Evolutionary conservation across 2,329 filamentous ascomycete genomes (phyloP), one percentile per base, ranked within the genome.

Genomic region (Curvularia spicifera): DNA sequence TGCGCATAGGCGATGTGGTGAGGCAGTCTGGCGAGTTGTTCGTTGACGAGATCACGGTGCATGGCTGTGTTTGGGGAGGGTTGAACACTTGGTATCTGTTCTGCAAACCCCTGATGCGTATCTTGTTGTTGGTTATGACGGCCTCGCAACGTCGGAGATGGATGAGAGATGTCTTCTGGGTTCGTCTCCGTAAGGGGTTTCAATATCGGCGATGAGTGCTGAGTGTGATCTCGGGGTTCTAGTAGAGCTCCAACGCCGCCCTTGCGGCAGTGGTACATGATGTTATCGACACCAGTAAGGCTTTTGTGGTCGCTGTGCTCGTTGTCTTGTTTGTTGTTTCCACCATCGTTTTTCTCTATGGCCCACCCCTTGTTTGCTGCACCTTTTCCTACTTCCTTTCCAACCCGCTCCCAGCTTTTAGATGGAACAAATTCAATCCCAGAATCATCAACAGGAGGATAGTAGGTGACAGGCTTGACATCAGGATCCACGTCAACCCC

Each of bases 21-120:
- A 15, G 24, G 42, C 3, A 54, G 54, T 12, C 20, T n/a, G 6
- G 43, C 31, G 3, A 59, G 46, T n/a, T 57, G 58, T 1, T 43
- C 29, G 26, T 43, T 20, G 28, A 57, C 55, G 9, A 61, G 55
- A 4, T 40, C 31, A 0, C 55, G 55, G 39, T 61, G 55, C 22
- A 40, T 20, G 8, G 37, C 4, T 3, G 47, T 48, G 12, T 37
- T 47, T 13, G 43, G 35, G 15, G 56, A 56, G 15, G 31, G n/a
- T 18, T 1, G 15, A 20, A 39, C 12, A 6, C 8, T 24, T 13
- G 31, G 20, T 7, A 18, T 5, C 0, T 51, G 13, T 8, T 12
- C 31, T 8, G 15, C 7, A 6, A 39, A 15, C 7, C 5, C 3
- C 7, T 20, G 24, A 3, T 31, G 43, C 2, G 2, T 40, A 15